Percentiles rank a stretch among this genome's conserved stretches.
These are phyloP conservation scores for Mucor sp. DNA, from an alignment of 371 early-diverging fungal species.

Conservation along the genomic window DNA sequence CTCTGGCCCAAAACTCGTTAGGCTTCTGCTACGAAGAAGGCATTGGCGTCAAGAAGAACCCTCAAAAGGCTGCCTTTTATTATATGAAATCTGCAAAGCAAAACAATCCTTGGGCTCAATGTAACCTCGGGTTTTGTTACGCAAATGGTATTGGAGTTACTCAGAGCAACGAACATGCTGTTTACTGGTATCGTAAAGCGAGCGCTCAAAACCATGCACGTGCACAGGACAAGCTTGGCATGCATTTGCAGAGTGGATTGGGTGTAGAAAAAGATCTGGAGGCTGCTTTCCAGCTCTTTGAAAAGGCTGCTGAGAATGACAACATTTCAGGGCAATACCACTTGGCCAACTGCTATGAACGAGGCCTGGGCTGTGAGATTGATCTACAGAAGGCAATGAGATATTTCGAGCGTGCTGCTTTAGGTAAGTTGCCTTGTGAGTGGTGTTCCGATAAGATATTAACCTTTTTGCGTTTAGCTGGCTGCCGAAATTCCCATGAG, in stretches of 20 bases:
- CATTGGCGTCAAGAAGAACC: conserved; percentile 62
- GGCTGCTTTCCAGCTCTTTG: conserved; percentile 61
- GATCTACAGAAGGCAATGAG: conserved; percentile 57
- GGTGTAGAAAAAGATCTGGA: conserved; percentile 60
- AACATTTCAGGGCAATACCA: conserved; percentile 63
- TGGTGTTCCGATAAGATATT: background rate
- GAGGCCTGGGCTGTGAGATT: conserved; percentile 64
- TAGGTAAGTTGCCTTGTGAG: conserved; percentile 17
- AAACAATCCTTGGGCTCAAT: conserved; percentile 88
- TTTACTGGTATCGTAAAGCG: conserved; percentile 71
- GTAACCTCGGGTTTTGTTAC: conserved; percentile 84
- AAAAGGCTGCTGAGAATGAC: conserved; percentile 62
- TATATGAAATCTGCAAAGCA: conserved; percentile 77
- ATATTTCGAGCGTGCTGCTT: conserved; percentile 73
- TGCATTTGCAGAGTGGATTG: conserved; percentile 76
- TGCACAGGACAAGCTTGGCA: conserved; percentile 84
- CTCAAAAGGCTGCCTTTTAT: conserved; percentile 76
- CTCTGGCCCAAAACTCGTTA: conserved; percentile 80
- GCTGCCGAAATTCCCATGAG: conserved; percentile 60
- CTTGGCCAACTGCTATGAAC: conserved; percentile 62
- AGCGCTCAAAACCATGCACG: conserved; percentile 69
- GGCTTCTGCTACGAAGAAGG: conserved; percentile 87
- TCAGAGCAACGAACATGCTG: conserved; percentile 62
- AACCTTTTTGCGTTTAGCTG: conserved; percentile 26
- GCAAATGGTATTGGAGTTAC: conserved; percentile 79